Percentiles rank a stretch among this genome's conserved stretches.
These are phyloP conservation scores for Fragaria ananassa DNA, from an alignment of 306 rosid species.

Conservation along the genomic window DNA sequence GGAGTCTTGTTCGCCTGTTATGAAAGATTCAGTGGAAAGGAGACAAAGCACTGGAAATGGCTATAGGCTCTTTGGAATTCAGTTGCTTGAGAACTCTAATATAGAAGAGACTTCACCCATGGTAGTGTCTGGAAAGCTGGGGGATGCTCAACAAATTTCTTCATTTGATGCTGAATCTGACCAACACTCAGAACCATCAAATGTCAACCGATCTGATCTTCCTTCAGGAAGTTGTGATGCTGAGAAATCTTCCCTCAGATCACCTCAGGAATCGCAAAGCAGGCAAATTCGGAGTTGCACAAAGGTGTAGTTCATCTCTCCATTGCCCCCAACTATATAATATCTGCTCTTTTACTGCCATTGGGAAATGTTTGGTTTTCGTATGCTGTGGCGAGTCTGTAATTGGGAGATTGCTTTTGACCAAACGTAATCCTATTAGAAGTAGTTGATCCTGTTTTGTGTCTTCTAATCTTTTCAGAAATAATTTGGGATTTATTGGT, in stretches of 20 bases:
- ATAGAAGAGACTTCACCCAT: slow-evolving; percentile 53
- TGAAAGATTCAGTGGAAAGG: slow-evolving; percentile 60
- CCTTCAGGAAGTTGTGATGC: slow-evolving; percentile 92
- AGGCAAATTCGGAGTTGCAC: slow-evolving; percentile 98
- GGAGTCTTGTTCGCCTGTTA: slow-evolving; percentile 54
- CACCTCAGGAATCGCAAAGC: slow-evolving; percentile 80
- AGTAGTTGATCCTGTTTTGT: background rate
- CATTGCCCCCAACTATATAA: background rate
- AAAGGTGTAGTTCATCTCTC: slow-evolving; percentile 60
- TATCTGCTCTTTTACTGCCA: background rate
- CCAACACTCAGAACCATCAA: slow-evolving; percentile 87
- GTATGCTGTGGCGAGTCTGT: background rate
- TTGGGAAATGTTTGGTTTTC: background rate
- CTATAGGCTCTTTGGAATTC: slow-evolving; percentile 86
- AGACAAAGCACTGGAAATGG: slow-evolving; percentile 68
- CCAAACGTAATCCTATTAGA: background rate
- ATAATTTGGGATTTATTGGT: background rate
- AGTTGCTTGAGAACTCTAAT: slow-evolving; percentile 63
- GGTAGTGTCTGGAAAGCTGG: slow-evolving; percentile 44
- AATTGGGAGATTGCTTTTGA: background rate
- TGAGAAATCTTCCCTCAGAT: slow-evolving; percentile 77
- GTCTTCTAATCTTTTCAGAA: background rate
- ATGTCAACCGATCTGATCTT: slow-evolving; percentile 65
- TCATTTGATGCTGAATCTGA: slow-evolving; percentile 72
- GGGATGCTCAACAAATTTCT: slow-evolving; percentile 46